Evolutionary conservation across 495 filamentous ascomycete species (phyloP).

Genomic region (Neurospora sp.): DNA sequence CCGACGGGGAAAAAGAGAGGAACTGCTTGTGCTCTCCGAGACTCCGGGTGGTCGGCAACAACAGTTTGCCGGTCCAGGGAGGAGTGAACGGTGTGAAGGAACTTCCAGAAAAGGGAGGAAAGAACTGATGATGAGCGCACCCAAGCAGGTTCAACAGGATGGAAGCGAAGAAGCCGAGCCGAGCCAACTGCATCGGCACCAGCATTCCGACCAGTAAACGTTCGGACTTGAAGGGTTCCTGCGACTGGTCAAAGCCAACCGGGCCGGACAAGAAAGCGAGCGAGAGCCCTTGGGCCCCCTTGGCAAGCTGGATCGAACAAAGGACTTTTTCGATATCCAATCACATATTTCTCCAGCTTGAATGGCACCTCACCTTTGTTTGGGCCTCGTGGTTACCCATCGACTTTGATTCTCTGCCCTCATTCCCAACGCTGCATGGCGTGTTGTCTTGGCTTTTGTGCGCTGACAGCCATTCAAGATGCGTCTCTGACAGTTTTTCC

Average conservation of each 20-base stretch:
- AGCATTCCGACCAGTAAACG: not conserved
- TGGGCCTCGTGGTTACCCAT: not conserved
- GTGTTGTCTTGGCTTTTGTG: not conserved
- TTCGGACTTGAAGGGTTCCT: not conserved
- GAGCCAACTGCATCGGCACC: not conserved
- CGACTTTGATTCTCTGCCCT: not conserved
- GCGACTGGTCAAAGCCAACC: not conserved
- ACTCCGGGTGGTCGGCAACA: not conserved
- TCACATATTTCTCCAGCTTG: not conserved
- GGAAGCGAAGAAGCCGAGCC: not conserved
- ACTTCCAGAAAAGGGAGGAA: not conserved
- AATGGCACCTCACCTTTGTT: not conserved
- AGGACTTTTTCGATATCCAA: not conserved
- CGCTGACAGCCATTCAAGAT: not conserved
- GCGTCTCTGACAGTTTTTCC: not conserved
- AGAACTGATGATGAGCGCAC: not conserved
- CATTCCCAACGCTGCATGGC: not conserved
- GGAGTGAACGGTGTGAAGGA: not conserved
- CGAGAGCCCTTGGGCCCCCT: not conserved
- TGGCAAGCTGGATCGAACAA: not conserved
- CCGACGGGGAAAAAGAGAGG: not conserved
- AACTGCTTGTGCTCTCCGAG: not conserved
- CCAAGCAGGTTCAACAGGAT: not conserved
- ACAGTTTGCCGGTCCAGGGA: not conserved
- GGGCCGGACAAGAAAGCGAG: not conserved